phyloP scores from a whole-genome alignment of 2,329 filamentous ascomycete genomes.

The Cytospora leucostoma region DNA sequence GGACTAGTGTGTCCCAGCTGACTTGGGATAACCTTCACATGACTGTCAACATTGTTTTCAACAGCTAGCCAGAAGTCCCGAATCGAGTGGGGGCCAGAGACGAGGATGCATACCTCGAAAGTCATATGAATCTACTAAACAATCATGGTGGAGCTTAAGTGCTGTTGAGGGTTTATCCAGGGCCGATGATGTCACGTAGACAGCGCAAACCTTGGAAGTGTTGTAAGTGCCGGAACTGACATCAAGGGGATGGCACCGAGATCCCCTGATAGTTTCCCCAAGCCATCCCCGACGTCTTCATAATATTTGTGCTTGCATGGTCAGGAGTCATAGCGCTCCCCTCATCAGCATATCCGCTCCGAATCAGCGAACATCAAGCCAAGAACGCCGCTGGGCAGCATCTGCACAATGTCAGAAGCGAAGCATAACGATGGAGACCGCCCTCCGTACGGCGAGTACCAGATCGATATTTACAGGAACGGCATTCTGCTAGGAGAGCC shows the following conservation, averaged over 20 bases:
- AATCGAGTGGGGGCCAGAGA: neutral
- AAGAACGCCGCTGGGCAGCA: neutral
- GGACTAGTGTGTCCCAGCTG: neutral
- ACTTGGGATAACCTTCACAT: neutral
- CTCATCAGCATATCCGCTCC: neutral
- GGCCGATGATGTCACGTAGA: neutral
- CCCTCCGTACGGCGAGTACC: slow-evolving; percentile 34
- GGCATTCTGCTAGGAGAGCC: slow-evolving; percentile 51
- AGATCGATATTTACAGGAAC: slow-evolving; percentile 48
- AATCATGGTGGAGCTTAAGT: neutral
- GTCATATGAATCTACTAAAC: neutral
- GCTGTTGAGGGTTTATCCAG: neutral
- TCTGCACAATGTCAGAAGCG: slow-evolving; percentile 11
- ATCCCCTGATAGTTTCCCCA: neutral
- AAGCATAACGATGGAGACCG: slow-evolving; percentile 14
- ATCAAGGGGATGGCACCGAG: neutral
- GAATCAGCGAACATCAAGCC: neutral
- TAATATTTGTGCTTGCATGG: neutral
- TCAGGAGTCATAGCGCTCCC: neutral
- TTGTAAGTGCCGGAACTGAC: neutral
- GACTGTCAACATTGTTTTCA: neutral
- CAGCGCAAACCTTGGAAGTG: neutral
- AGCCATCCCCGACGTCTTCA: neutral
- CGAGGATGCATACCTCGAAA: neutral
- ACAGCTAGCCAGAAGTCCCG: neutral